Evolutionary conservation across 2,329 filamentous ascomycete species (phyloP).

Genomic region (Talaromyces sp.): DNA sequence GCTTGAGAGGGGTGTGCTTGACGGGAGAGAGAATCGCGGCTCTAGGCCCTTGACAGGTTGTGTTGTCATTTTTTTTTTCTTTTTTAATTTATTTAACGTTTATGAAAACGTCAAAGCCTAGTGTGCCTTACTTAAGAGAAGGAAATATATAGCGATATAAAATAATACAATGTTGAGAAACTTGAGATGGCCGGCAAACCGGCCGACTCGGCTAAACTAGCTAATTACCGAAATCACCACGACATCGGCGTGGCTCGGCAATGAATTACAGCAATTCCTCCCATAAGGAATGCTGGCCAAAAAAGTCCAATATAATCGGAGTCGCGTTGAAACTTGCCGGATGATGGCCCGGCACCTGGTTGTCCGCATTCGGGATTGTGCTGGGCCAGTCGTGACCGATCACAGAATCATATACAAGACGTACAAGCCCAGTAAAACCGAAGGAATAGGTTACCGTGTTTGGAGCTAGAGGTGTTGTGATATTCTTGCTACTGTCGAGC

Average conservation of each 20-base stretch:
- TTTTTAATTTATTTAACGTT: neutral
- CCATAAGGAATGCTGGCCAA: slow-evolving; percentile 1
- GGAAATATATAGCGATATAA: too few relatives aligned
- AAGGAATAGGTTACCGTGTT: slow-evolving; percentile 11
- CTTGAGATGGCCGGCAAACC: neutral
- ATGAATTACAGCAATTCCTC: neutral
- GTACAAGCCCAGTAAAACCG: neutral
- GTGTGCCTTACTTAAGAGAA: neutral
- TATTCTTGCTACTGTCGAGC: slow-evolving; percentile 5
- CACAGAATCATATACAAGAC: slow-evolving; percentile 15
- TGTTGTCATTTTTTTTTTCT: neutral
- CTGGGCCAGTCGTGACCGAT: slow-evolving; percentile 20
- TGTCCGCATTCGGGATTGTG: slow-evolving; percentile 15
- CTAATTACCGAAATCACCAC: neutral
- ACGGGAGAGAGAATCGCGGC: slow-evolving; percentile 1
- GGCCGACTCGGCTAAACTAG: neutral
- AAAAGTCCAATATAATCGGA: slow-evolving; percentile 18
- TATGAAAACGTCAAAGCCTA: neutral
- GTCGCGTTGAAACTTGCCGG: slow-evolving; percentile 17
- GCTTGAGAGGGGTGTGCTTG: neutral
- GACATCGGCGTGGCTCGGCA: neutral
- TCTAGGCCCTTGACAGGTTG: neutral
- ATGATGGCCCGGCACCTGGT: neutral
- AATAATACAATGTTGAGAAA: neutral
- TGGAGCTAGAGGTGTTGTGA: neutral